phyloP scores from a whole-genome alignment of 2,329 filamentous ascomycete genomes.

The Aspergillus puulaauensis region DNA sequence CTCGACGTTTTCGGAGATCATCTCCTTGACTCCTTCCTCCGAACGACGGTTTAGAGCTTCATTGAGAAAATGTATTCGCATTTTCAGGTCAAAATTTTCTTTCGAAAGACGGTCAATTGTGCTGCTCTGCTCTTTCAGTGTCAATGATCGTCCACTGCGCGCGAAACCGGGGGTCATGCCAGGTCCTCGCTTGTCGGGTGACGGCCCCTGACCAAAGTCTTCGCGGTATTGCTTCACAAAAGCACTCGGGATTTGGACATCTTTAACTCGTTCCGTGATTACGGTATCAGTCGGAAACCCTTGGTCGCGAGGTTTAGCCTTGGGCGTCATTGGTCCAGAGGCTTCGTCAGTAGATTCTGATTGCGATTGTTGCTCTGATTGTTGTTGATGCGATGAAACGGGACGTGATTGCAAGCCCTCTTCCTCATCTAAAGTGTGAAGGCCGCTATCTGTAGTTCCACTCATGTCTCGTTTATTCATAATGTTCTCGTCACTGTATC shows the following conservation, averaged over 20 bases:
- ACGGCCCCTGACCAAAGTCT: constrained; percentile 61
- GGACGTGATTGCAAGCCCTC: constrained; percentile 38
- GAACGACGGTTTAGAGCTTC: constrained; percentile 90
- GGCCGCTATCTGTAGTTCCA: constrained; percentile 44
- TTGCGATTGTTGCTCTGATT: constrained; percentile 15
- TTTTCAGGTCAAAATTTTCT: constrained; percentile 96
- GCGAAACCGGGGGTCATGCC: constrained; percentile 51
- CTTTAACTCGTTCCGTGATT: constrained; percentile 82
- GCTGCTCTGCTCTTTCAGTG: constrained; percentile 94
- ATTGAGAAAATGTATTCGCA: constrained; percentile 96
- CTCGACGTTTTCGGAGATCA: constrained; percentile 97
- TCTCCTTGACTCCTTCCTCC: constrained; percentile 94
- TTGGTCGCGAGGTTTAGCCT: constrained; percentile 55
- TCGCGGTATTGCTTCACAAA: constrained; percentile 82
- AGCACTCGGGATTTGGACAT: constrained; percentile 87
- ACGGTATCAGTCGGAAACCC: constrained; percentile 80
- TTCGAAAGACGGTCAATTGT: constrained; percentile 96
- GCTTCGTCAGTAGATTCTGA: constrained; percentile 37
- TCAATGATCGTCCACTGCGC: constrained; percentile 69
- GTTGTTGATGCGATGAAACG: constrained; percentile 39
- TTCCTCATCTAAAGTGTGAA: constrained; percentile 63
- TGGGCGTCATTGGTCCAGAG: constrained; percentile 69
- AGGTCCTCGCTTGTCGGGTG: constrained; percentile 56
- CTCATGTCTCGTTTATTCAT: constrained; percentile 45
- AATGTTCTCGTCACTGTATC: constrained; percentile 50